These are phyloP conservation scores for Botrytis fragariae DNA, from an alignment of 2,329 filamentous ascomycete species.

Conservation along the genomic window DNA sequence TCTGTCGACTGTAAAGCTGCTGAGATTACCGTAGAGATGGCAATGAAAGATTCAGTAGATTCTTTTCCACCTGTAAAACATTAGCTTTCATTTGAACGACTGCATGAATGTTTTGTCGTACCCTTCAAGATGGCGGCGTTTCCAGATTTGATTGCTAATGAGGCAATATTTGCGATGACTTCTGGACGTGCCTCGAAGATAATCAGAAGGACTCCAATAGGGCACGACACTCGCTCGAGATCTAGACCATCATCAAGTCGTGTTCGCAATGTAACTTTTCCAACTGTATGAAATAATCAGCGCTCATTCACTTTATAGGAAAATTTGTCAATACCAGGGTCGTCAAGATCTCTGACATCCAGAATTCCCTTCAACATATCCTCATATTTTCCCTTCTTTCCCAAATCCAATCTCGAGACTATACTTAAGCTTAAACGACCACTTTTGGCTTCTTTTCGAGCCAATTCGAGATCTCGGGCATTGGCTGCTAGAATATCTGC, in stretches of 20 bases:
- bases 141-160: slow-evolving; percentile 92
- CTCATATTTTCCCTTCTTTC: slow-evolving; percentile 86
- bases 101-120: slow-evolving; percentile 31
- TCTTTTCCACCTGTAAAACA: slow-evolving; percentile 74
- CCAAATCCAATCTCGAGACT: slow-evolving; percentile 83
- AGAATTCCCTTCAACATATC: slow-evolving; percentile 96
- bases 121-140: slow-evolving; percentile 96
- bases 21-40: slow-evolving; percentile 84
- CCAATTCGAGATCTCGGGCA: slow-evolving; percentile 73
- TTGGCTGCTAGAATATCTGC: slow-evolving; percentile 84
- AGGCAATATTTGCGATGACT: slow-evolving; percentile 97
- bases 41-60: slow-evolving; percentile 89
- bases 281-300: slow-evolving; percentile 53
- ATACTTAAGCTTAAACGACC: slow-evolving; percentile 79
- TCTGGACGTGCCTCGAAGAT: slow-evolving; percentile 98
- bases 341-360: slow-evolving; percentile 78
- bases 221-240: slow-evolving; percentile 85
- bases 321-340: slow-evolving; percentile 62
- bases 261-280: slow-evolving; percentile 78
- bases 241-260: slow-evolving; percentile 81
- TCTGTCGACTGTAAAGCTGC: slow-evolving; percentile 66
- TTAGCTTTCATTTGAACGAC: background rate
- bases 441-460: slow-evolving; percentile 68
- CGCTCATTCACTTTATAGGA: slow-evolving; percentile 12
- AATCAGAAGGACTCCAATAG: slow-evolving; percentile 95